Percentiles rank a stretch among this genome's conserved stretches.
phyloP scores from a whole-genome alignment of 2,329 filamentous ascomycete species.

The Neopestalotiopsis sp. region DNA sequence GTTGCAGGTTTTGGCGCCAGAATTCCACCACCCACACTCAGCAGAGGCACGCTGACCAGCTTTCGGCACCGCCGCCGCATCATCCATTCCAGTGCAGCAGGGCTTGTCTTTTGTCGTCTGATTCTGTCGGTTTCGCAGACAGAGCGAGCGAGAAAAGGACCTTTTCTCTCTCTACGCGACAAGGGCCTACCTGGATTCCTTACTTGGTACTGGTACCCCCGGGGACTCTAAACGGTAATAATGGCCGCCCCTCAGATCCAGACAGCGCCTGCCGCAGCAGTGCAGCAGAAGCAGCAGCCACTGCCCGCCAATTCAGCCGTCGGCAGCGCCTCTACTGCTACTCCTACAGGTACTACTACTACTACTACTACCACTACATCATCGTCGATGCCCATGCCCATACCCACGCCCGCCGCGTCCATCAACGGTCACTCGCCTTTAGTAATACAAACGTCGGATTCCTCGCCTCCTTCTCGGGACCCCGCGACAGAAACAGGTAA shows the following conservation, averaged over 20 bases:
- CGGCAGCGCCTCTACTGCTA: not conserved
- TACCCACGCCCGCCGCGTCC: not conserved
- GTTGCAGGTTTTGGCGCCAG: conserved; percentile 13
- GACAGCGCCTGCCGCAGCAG: conserved; percentile 4
- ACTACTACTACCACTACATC: conserved; percentile 12
- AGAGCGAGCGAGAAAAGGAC: not conserved
- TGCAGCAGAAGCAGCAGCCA: conserved; percentile 7
- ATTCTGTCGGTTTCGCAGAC: not conserved
- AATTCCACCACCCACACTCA: conserved; percentile 9
- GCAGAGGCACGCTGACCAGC: conserved; percentile 7
- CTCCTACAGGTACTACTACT: conserved; percentile 3
- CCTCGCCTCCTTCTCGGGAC: not conserved
- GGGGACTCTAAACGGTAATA: conserved; percentile 15
- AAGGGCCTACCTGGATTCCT: not conserved
- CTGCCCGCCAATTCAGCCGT: not conserved
- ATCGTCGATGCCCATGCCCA: conserved; percentile 7
- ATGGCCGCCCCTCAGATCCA: conserved; percentile 16
- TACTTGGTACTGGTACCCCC: not conserved
- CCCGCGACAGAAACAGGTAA: conserved; percentile 16
- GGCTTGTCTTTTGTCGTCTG: conserved; percentile 8
- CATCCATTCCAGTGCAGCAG: conserved; percentile 7
- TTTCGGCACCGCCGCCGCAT: conserved; percentile 13
- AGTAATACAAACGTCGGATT: conserved; percentile 8
- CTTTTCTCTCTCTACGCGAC: not conserved
- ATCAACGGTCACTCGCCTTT: conserved; percentile 4